Base-by-base conservation (phyloP, 2,329 filamentous ascomycete species). In the Blastomyces gilchristii region DNA sequence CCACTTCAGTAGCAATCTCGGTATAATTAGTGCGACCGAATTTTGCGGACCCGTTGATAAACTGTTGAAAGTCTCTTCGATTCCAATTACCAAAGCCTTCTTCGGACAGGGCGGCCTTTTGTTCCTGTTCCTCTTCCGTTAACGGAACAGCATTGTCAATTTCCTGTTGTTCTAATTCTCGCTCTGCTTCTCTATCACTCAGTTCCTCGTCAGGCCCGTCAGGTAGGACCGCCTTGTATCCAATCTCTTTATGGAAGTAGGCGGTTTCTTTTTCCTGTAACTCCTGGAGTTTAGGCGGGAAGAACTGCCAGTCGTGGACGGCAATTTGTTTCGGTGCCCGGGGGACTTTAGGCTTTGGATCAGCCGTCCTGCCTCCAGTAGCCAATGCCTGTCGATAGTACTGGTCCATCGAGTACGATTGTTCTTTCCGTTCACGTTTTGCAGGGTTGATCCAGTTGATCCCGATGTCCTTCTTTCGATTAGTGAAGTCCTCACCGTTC, bases 291-390 rank as follows among this genome's bases (percentile, higher is more conserved):
- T 87, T 84, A 0, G 87, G 81, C 0, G 93, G 92, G 75, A 96
- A 99, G 79, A 99, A 99, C 71, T 99, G 94, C 75, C 96, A 97
- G 75, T 99, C 94, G 71, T 97, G 92, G 50, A 96, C 89, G 3
- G 86, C 81, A 61, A 96, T 85, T 74, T 99, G 94, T 77, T 95
- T 96, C 0, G 94, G 94, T 11, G 94, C 91, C 63, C 92, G 87
- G n/a, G 94, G 95, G 25, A 94, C 90, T 77, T 96, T 96, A 9
- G 93, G 92, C 75, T 97, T 97, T 34, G 89, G 84, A 66, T 97
- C 91, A 49, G 90, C 87, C 31, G 86, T 87, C 56, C 87, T 84
- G 45, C 87, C 85, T 75, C 91, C 86, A 61, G 90, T 94, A 69
- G 89, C 89, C 71, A 99, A 84, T 11, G 91, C 90, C 70, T 95